Percentiles rank a stretch among this genome's conserved stretches.
These are phyloP conservation scores for Emericellopsis atlantica DNA, from an alignment of 2,329 filamentous ascomycete genomes.

Conservation along the genomic window DNA sequence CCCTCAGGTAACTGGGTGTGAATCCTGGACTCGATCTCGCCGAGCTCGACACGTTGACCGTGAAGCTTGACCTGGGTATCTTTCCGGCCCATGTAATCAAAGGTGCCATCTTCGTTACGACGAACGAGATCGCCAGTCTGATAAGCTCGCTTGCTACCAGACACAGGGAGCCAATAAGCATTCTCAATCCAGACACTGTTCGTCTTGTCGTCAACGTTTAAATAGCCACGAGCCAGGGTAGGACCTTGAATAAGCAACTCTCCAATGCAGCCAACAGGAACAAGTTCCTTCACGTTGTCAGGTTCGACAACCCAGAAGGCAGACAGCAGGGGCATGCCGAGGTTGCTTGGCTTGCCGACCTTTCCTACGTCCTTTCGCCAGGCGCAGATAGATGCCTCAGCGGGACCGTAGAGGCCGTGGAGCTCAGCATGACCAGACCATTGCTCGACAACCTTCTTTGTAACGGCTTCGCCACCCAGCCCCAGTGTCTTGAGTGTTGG, in stretches of 20 bases:
- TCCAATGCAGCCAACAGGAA: conserved; percentile 7
- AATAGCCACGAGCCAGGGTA: conserved; percentile 8
- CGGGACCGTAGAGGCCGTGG: conserved; percentile 26
- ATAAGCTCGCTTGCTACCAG: conserved; percentile 4
- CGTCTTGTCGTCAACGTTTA: conserved; percentile 1
- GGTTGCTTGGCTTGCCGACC: conserved; percentile 3
- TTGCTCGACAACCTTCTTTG: neutral
- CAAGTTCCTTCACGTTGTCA: conserved; percentile 5
- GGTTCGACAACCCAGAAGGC: conserved; percentile 9
- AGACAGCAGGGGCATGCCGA: conserved; percentile 3
- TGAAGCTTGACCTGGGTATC: conserved; percentile 37
- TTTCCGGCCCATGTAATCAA: conserved; percentile 7
- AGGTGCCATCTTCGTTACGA: conserved; percentile 6
- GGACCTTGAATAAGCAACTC: conserved; percentile 10
- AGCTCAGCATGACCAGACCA: conserved; percentile 7
- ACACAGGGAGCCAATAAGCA: conserved; percentile 2
- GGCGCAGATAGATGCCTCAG: conserved; percentile 14
- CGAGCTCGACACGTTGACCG: conserved; percentile 8
- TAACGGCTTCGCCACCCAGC: no score
- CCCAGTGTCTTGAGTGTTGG: neutral
- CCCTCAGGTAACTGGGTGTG: neutral
- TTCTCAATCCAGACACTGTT: conserved; percentile 3
- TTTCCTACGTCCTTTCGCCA: neutral
- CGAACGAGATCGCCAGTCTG: conserved; percentile 7
- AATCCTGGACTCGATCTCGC: conserved; percentile 7